These are phyloP conservation scores for Lecanosticta acicola DNA, from an alignment of 2,329 filamentous ascomycete genomes.

Conservation along the genomic window DNA sequence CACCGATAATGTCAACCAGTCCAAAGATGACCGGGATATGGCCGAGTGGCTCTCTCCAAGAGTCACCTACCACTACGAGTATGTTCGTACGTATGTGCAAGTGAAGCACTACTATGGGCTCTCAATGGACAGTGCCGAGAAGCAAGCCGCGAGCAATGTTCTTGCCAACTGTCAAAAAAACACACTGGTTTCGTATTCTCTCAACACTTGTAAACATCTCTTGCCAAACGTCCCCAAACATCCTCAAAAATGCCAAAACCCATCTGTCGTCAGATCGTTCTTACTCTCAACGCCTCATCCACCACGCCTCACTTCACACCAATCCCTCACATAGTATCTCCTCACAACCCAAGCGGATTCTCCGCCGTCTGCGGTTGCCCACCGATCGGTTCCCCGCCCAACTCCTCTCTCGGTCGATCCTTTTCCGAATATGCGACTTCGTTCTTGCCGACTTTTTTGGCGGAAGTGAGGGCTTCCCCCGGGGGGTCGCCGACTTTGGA, in stretches of 20 bases:
- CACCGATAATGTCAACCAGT: slow-evolving; percentile 68
- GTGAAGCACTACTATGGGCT: slow-evolving; percentile 70
- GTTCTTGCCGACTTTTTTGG: slow-evolving; percentile 24
- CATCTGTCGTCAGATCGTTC: too few species aligned
- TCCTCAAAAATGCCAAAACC: too few species aligned
- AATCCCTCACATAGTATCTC: neutral
- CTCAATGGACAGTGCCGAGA: slow-evolving; percentile 66
- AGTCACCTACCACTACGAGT: slow-evolving; percentile 67
- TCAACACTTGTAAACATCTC: neutral
- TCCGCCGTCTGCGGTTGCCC: slow-evolving; percentile 33
- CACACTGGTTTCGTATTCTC: neutral
- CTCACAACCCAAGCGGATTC: slow-evolving; percentile 33
- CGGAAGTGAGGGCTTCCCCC: slow-evolving; percentile 25
- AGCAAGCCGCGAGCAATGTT: slow-evolving; percentile 45
- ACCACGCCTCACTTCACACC: neutral
- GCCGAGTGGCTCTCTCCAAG: slow-evolving; percentile 72
- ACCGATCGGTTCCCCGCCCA: slow-evolving; percentile 30
- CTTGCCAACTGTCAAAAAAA: slow-evolving; percentile 54
- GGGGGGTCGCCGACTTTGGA: slow-evolving; percentile 27
- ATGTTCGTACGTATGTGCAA: slow-evolving; percentile 69
- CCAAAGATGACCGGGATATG: slow-evolving; percentile 67
- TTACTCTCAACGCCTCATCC: neutral
- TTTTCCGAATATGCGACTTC: slow-evolving; percentile 20
- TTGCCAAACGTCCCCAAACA: neutral
- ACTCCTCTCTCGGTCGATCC: slow-evolving; percentile 22